Evolutionary conservation across 2,329 filamentous ascomycete genomes (phyloP).

Genomic region (Fusarium kyushuense): DNA sequence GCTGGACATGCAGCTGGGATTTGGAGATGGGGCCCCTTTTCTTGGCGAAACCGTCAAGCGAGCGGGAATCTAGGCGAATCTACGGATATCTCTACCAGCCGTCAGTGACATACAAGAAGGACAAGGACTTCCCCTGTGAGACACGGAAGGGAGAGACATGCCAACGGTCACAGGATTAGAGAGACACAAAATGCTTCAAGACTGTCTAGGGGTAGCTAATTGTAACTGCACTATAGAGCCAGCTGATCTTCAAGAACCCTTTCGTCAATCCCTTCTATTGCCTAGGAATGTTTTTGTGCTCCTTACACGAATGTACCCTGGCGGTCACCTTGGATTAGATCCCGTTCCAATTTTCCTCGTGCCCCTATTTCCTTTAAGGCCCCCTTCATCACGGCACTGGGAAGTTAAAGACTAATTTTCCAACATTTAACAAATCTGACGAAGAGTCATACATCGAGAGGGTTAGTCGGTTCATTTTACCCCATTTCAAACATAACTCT

Average conservation of each 20-base stretch:
- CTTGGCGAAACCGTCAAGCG: slow-evolving; percentile 18
- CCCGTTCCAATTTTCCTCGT: slow-evolving; percentile 21
- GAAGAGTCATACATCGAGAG: slow-evolving; percentile 13
- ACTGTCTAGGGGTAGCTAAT: neutral
- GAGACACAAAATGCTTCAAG: slow-evolving; percentile 3
- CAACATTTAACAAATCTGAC: slow-evolving; percentile 2
- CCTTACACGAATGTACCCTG: slow-evolving; percentile 6
- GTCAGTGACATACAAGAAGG: slow-evolving; percentile 2
- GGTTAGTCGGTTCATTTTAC: slow-evolving; percentile 2
- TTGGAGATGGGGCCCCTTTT: slow-evolving; percentile 2
- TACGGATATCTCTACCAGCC: slow-evolving; percentile 10
- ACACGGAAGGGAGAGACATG: slow-evolving; percentile 40
- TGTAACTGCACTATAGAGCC: neutral
- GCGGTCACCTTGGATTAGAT: slow-evolving; percentile 11
- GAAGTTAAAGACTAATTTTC: slow-evolving; percentile 6
- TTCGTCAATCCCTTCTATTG: slow-evolving; percentile 20
- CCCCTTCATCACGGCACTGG: slow-evolving; percentile 4
- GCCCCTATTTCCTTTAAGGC: neutral
- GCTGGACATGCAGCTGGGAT: slow-evolving; percentile 20
- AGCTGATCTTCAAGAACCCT: slow-evolving; percentile 25
- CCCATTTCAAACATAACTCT: slow-evolving; percentile 29
- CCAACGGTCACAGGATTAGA: slow-evolving; percentile 23
- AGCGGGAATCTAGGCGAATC: slow-evolving; percentile 40
- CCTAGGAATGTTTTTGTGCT: slow-evolving; percentile 1
- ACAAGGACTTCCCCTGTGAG: slow-evolving; percentile 20